phyloP scores from a whole-genome alignment of 2,329 filamentous ascomycete species.

The Epichloe typhina region DNA sequence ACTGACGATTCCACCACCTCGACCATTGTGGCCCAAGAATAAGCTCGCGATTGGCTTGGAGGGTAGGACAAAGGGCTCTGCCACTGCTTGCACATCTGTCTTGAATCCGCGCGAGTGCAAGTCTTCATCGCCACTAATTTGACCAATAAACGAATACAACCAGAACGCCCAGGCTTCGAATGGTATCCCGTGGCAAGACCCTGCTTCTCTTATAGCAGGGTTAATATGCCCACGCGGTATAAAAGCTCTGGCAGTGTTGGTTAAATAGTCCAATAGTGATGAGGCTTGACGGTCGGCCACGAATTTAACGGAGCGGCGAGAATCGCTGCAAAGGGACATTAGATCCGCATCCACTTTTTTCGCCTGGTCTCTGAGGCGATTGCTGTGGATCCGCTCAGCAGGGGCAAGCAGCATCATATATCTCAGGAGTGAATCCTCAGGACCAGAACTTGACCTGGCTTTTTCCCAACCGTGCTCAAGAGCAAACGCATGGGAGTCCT shows the following conservation, averaged over 20 bases:
- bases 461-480: slow-evolving; percentile 21
- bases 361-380: slow-evolving; percentile 15
- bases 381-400: slow-evolving; percentile 12
- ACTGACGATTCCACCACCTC: slow-evolving; percentile 20
- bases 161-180: slow-evolving; percentile 30
- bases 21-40: slow-evolving; percentile 24
- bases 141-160: slow-evolving; percentile 27
- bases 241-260: slow-evolving; percentile 18
- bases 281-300: slow-evolving; percentile 18
- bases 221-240: slow-evolving; percentile 18
- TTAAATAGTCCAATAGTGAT: slow-evolving; percentile 20
- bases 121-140: slow-evolving; percentile 23
- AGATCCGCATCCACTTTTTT: slow-evolving; percentile 23
- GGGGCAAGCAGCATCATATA: slow-evolving; percentile 24
- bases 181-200: slow-evolving; percentile 20
- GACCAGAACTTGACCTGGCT: slow-evolving; percentile 11
- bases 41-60: slow-evolving; percentile 25
- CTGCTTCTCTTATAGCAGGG: slow-evolving; percentile 15
- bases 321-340: slow-evolving; percentile 20
- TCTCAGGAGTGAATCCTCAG: slow-evolving; percentile 20
- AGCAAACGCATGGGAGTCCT: slow-evolving; percentile 11
- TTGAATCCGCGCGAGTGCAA: slow-evolving; percentile 12
- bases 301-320: slow-evolving; percentile 19
- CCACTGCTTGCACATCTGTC: slow-evolving; percentile 17
- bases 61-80: slow-evolving; percentile 24